A percentile compares a stretch with the other conserved stretches of the same genome.
Conservation (phyloP, 495 filamentous ascomycete species). For the Sabuloglossum arenarium region DNA sequence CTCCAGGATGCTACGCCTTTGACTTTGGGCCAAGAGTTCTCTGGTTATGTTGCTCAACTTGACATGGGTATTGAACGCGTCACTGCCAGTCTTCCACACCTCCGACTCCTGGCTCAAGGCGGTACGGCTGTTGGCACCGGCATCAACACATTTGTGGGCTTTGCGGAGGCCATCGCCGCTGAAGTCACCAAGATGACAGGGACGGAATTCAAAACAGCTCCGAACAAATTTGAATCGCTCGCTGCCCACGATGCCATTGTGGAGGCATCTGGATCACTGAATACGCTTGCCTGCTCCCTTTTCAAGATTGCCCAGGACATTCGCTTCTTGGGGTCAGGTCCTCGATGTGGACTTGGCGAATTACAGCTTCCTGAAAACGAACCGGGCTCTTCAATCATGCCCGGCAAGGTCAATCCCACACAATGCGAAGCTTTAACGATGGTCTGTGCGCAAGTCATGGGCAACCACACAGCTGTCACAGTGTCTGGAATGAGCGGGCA, state of each 20-base stretch:
- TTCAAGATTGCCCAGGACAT: conserved; percentile 99
- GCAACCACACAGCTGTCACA: conserved; percentile 81
- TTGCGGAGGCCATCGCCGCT: conserved; percentile 74
- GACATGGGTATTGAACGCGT: conserved; percentile 79
- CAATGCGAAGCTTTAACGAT: conserved; percentile 97
- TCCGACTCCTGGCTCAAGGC: conserved; percentile 79
- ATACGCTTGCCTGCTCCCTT: conserved; percentile 78
- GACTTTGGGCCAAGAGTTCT: conserved; percentile 94
- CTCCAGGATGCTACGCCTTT: conserved; percentile 93
- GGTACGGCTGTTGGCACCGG: conserved; percentile 95
- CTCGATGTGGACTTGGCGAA: conserved; percentile 88
- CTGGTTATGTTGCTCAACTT: conserved; percentile 87
- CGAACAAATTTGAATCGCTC: conserved; percentile 98
- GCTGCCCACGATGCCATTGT: conserved; percentile 93
- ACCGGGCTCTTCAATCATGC: conserved; percentile 94
- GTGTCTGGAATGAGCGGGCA: conserved; percentile 93
- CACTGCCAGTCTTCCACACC: conserved; percentile 57
- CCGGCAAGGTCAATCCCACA: conserved; percentile 97
- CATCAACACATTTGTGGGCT: conserved; percentile 92
- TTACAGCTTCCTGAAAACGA: conserved; percentile 90
- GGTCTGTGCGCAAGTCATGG: conserved; percentile 94
- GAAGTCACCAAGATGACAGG: conserved; percentile 86
- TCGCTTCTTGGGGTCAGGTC: conserved; percentile 87
- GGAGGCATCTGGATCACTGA: conserved; percentile 78
- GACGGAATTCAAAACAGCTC: conserved; percentile 82